Base-by-base conservation (phyloP, 805 yeast genomes). In the Candida sithepensis region DNA sequence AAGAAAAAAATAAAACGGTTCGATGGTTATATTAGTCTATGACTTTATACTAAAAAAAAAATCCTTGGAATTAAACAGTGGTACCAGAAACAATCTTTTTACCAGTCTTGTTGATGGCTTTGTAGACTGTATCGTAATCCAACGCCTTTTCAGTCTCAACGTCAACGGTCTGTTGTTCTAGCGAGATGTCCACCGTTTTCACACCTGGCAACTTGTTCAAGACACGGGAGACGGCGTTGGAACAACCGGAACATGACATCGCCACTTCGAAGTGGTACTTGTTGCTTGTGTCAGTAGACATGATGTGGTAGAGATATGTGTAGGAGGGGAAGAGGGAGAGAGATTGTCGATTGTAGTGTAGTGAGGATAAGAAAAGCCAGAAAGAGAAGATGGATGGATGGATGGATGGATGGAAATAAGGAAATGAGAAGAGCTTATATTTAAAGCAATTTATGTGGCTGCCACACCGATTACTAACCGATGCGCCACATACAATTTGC, bases 231-330 rank as follows among this genome's bases (percentile, higher is more conserved):
- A 92, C 87, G 6, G 98, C 97, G 48, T 77, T 80, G 20, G 96
- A 85, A 68, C 99, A 92, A 16, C 96, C 86, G 13, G 85, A 77
- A 63, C 97, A 91, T 46, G 87, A 60, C 97, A 90, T 90, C 40
- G 83, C 73, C 48, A 91, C 97, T 51, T 89, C 78, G 65, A 79
- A 90, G 56, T 84, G 85, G 67, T 86, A 88, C 59, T 85, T 79
- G 64, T 82, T 46, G n/a, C n/a, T n/a, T n/a, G n/a, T n/a, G n/a
- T n/a, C n/a, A 60, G 24, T 21, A 34, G 41, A 39, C 34, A 30
- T 30, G 28, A 24, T 6, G 28, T 7, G 28, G 28, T 7, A 10
- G 28, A 24, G 28, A 24, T 7, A 24, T 10, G n/a, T 24, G 28
- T 7, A 24, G 10, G 28, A 24, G 28, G 28, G 28, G 28, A 24